Base-by-base conservation (phyloP, 306 rosid genomes). In the Cucumis melo region DNA sequence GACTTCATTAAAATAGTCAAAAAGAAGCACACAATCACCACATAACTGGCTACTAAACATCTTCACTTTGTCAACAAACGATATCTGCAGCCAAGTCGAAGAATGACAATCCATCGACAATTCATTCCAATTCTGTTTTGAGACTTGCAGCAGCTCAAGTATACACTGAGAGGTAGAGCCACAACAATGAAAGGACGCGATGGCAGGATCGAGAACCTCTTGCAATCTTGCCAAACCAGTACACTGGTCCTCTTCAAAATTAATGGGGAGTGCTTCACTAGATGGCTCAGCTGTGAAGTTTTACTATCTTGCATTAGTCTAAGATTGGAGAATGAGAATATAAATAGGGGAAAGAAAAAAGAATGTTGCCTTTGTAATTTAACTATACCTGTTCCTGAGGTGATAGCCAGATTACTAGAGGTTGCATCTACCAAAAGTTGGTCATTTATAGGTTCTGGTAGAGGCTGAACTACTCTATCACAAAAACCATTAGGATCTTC, bases 1-100 rank as follows among this genome's bases (percentile, higher is more conserved):
- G 74, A 75, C 84, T 83, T 91, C 91, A 21, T 82, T 84, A 51
- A 81, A 73, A 81, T 78, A 83, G 76, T 91, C 91, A 61, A 78
- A 78, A 78, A 93, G 55, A 42, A 87, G 80, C 79, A 20, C 63
- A 7, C 81, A 77, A 44, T 82, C 75, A 50, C 76, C 44, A 39
- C 60, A 80, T 66, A 83, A 67, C 78, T 87, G 80, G 80, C 61
- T 54, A 13, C 66, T 73, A 66, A 81, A 84, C 75, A 83, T 38
- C 76, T 85, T 87, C 56, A 77, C 65, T 70, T 89, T 82, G 60
- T 86, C 81, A 61, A 88, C 80, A 71, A 84, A 82, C 36, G 78
- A 81, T 65, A 81, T 79, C 42, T 65, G 72, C 77, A 84, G 74
- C 62, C 74, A 87, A 44, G 81, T 80, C 20, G 83, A 77, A 79